These are phyloP conservation scores for Saccharomycopsis babjevae DNA, from an alignment of 805 yeast genomes.

Conservation along the genomic window DNA sequence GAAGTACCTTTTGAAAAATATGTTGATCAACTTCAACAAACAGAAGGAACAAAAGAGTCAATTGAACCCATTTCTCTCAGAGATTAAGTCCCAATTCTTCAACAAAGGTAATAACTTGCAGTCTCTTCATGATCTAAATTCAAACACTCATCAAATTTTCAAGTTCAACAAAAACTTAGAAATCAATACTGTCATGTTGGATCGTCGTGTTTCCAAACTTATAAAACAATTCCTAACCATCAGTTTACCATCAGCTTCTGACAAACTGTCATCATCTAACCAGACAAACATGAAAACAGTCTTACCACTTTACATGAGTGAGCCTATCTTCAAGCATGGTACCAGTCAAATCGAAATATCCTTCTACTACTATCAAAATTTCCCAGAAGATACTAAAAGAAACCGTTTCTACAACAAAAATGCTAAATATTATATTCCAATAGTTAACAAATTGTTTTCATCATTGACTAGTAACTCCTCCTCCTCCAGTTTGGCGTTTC, in stretches of 20 bases:
- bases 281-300: conserved; percentile 5
- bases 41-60: conserved; percentile 3
- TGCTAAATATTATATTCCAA: conserved; percentile 11
- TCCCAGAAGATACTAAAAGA: background rate
- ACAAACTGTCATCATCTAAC: background rate
- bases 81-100: conserved; percentile 3
- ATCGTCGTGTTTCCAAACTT: conserved; percentile 10
- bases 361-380: conserved; percentile 11
- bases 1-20: conserved; percentile 10
- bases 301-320: conserved; percentile 10
- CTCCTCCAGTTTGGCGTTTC: background rate
- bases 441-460: conserved; percentile 10
- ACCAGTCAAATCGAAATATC: conserved; percentile 12
- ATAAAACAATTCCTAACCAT: conserved; percentile 10
- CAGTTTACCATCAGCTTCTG: background rate
- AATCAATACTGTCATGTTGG: conserved; percentile 13
- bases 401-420: conserved; percentile 8
- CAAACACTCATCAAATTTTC: conserved; percentile 14
- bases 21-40: conserved; percentile 11
- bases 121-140: conserved; percentile 9
- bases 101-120: conserved; percentile 16
- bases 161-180: conserved; percentile 14
- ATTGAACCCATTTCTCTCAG: conserved; percentile 1
- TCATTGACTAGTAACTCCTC: conserved; percentile 4
- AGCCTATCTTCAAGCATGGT: conserved; percentile 12